Evolutionary conservation across 495 filamentous ascomycete genomes (phyloP).

Genomic region (Viridothelium virens): DNA sequence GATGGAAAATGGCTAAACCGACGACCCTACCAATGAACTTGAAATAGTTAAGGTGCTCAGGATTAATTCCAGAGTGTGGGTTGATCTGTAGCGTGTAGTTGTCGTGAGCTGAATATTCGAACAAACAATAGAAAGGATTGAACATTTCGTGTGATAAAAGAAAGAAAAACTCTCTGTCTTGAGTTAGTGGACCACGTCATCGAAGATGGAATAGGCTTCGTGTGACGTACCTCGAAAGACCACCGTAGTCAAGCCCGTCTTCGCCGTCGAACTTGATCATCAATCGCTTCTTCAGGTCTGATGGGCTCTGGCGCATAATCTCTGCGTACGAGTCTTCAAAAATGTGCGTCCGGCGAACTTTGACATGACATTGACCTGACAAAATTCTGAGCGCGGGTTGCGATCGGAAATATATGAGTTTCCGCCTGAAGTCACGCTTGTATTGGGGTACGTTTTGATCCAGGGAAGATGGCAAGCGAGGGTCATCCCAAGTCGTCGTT

Average conservation of each 20-base stretch:
- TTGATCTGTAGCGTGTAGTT: slow-evolving; percentile 99
- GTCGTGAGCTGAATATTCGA: slow-evolving; percentile 99
- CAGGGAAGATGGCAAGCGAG: slow-evolving; percentile 85
- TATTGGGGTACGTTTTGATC: slow-evolving; percentile 99
- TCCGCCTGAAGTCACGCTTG: slow-evolving; percentile 96
- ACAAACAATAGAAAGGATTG: slow-evolving; percentile 99
- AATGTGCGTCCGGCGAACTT: slow-evolving; percentile 91
- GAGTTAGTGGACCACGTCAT: slow-evolving; percentile 26
- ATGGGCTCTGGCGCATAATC: slow-evolving; percentile 94
- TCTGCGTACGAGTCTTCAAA: slow-evolving; percentile 98
- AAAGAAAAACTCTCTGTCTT: slow-evolving; percentile 93
- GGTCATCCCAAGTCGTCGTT: slow-evolving; percentile 99
- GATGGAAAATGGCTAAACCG: slow-evolving; percentile 95
- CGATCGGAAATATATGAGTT: slow-evolving; percentile 98
- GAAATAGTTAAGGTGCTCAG: slow-evolving; percentile 98
- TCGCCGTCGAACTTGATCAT: slow-evolving; percentile 99
- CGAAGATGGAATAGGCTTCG: not conserved
- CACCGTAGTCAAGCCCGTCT: slow-evolving; percentile 95
- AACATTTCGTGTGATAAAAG: slow-evolving; percentile 99
- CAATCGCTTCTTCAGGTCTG: slow-evolving; percentile 90
- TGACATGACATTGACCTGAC: slow-evolving; percentile 95
- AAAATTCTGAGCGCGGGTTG: slow-evolving; percentile 93
- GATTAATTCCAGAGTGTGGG: slow-evolving; percentile 98
- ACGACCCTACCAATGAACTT: slow-evolving; percentile 99
- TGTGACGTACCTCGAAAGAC: slow-evolving; percentile 66